Conservation (phyloP, 1,284 basidiomycete genomes). For the Fomitopsis betulina region DNA sequence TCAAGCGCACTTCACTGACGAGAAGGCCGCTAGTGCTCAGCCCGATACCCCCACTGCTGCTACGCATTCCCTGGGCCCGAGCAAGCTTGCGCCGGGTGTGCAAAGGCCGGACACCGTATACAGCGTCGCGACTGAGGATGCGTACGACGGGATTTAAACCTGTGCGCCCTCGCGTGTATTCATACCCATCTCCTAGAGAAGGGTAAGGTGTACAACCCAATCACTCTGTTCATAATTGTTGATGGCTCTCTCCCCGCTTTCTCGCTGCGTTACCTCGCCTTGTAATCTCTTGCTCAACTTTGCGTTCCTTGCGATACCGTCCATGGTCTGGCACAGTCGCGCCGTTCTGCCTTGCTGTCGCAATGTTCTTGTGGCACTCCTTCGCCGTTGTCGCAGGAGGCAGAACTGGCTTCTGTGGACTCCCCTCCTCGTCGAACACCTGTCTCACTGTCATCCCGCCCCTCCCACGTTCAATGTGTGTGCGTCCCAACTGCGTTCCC, state of each 20-base stretch:
- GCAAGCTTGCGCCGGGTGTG: conserved; percentile 9
- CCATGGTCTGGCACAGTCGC: neutral
- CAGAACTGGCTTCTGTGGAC: conserved; percentile 27
- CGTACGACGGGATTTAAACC: conserved; percentile 56
- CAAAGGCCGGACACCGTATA: conserved; percentile 40
- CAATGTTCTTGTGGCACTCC: conserved; percentile 9
- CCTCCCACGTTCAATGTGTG: neutral
- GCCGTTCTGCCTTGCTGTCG: conserved; percentile 10
- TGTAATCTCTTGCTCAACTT: conserved; percentile 10
- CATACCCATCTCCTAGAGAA: neutral
- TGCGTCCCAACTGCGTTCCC: neutral
- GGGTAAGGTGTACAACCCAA: neutral
- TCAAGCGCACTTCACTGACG: conserved; percentile 17
- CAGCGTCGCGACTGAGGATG: conserved; percentile 60
- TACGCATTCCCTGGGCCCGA: conserved; percentile 22
- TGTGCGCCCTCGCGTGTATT: conserved; percentile 12
- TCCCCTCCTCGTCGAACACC: conserved; percentile 5
- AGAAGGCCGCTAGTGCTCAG: neutral
- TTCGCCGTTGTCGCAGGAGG: conserved; percentile 14
- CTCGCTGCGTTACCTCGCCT: conserved; percentile 3
- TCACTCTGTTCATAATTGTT: neutral
- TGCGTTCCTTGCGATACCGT: neutral
- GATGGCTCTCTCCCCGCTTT: neutral
- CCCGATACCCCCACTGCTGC: conserved; percentile 10
- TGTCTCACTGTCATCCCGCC: neutral